Percentiles rank a stretch among this genome's conserved stretches.
phyloP scores from a whole-genome alignment of 1,139 yeast genomes.

The Protomyces inouyei region DNA sequence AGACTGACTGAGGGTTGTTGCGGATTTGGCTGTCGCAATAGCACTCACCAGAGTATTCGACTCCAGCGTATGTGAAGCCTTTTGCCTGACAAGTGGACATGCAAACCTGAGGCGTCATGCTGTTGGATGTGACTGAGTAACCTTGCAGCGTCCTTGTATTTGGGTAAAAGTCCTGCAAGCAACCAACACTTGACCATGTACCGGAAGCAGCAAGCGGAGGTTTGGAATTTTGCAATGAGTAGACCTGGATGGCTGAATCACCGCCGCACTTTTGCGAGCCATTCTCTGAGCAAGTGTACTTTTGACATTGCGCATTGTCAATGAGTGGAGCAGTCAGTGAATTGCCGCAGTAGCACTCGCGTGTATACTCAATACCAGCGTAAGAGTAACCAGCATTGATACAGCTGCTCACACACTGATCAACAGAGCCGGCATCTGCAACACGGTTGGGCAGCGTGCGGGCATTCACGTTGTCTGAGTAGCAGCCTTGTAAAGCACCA shows the following conservation, averaged over 20 bases:
- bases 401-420: constrained; percentile 20
- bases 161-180: constrained; percentile 11
- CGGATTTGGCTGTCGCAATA: background rate
- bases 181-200: background rate
- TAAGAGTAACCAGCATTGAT: constrained; percentile 10
- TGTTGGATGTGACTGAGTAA: background rate
- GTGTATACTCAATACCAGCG: constrained; percentile 26
- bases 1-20: background rate
- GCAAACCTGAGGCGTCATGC: constrained; percentile 13
- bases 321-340: background rate
- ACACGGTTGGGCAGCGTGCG: constrained; percentile 7
- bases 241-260: background rate
- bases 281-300: background rate
- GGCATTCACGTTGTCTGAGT: constrained; percentile 3
- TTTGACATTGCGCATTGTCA: background rate
- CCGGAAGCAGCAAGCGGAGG: background rate
- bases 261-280: background rate
- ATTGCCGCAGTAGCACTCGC: constrained; percentile 26
- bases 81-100: constrained; percentile 1
- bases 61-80: background rate
- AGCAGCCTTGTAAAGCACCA: constrained; percentile 1
- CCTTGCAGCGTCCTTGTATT: constrained; percentile 11
- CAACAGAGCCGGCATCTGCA: constrained; percentile 18
- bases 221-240: background rate
- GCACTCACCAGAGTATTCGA: constrained; percentile 3